These are phyloP conservation scores for Starmerella bombi DNA, from an alignment of 805 yeast genomes.

Conservation along the genomic window DNA sequence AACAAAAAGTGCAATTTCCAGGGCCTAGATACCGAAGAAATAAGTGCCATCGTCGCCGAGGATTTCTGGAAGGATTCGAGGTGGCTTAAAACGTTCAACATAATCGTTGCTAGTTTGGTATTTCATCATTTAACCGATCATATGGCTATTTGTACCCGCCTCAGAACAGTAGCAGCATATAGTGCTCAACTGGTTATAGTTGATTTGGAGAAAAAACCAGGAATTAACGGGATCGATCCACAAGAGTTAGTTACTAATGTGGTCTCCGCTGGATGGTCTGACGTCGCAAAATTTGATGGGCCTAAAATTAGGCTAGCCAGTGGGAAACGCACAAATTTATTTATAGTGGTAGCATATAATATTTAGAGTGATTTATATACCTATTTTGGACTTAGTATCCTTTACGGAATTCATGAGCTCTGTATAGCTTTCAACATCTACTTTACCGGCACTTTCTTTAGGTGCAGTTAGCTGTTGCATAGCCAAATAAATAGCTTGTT, in stretches of 20 bases:
- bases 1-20: slow-evolving; percentile 6
- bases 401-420: slow-evolving; percentile 4
- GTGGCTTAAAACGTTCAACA: slow-evolving; percentile 2
- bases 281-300: slow-evolving; percentile 1
- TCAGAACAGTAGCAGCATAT: background rate
- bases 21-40: slow-evolving; percentile 8
- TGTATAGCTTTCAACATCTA: slow-evolving; percentile 30
- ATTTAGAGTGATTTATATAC: background rate
- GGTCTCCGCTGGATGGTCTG: slow-evolving; percentile 1
- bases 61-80: no score
- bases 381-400: background rate
- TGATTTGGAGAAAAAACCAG: slow-evolving; percentile 2
- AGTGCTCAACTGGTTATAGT: slow-evolving; percentile 10
- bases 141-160: background rate
- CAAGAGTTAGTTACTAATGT: background rate
- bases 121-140: slow-evolving; percentile 11
- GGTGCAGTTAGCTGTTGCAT: slow-evolving; percentile 20
- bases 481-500: slow-evolving; percentile 10
- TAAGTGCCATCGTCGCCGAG: slow-evolving; percentile 1
- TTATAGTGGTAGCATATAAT: slow-evolving; percentile 1
- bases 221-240: slow-evolving; percentile 6
- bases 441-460: slow-evolving; percentile 51
- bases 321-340: slow-evolving; percentile 4
- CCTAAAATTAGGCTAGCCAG: slow-evolving; percentile 9
- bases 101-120: slow-evolving; percentile 13